Percentiles rank a stretch among this genome's conserved stretches.
Evolutionary conservation across 306 rosid species (phyloP).

Genomic region (Lathyrus oleraceus): DNA sequence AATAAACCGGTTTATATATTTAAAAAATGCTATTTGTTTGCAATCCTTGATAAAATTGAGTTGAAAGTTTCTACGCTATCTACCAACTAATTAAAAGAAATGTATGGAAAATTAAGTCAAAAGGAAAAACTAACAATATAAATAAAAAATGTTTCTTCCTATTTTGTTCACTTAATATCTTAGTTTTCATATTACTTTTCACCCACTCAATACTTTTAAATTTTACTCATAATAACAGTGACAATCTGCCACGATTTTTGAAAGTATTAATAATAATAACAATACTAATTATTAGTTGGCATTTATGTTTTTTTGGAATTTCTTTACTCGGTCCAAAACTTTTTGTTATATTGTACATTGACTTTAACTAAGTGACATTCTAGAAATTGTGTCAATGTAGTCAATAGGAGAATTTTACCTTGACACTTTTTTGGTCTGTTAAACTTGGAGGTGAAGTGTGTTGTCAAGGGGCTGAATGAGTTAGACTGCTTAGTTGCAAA

Average conservation of each 20-base stretch:
- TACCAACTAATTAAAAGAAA: conserved; percentile 10
- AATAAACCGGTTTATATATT: neutral
- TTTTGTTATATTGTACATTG: conserved; percentile 26
- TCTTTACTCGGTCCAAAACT: conserved; percentile 32
- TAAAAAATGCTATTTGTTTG: too few species aligned
- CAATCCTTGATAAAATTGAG: neutral
- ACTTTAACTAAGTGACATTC: conserved; percentile 32
- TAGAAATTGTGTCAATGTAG: conserved; percentile 29
- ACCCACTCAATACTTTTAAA: conserved; percentile 10
- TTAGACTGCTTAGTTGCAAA: too few species aligned
- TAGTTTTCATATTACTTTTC: conserved; percentile 10
- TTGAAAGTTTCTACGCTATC: conserved; percentile 22
- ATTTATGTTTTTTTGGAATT: neutral
- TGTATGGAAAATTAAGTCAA: conserved; percentile 6
- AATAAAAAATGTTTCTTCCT: conserved; percentile 1
- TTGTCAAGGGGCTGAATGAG: too few species aligned
- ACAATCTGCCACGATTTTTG: conserved; percentile 13
- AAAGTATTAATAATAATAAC: neutral
- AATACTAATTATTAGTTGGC: conserved; percentile 6
- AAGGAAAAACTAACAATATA: neutral
- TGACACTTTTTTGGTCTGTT: too few species aligned
- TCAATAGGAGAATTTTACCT: too few species aligned
- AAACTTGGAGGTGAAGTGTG: too few species aligned
- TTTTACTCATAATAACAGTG: neutral
- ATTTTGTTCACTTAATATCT: neutral